phyloP scores from a whole-genome alignment of 1,139 yeast species.

The Yamadazyma spencermartinsiae region DNA sequence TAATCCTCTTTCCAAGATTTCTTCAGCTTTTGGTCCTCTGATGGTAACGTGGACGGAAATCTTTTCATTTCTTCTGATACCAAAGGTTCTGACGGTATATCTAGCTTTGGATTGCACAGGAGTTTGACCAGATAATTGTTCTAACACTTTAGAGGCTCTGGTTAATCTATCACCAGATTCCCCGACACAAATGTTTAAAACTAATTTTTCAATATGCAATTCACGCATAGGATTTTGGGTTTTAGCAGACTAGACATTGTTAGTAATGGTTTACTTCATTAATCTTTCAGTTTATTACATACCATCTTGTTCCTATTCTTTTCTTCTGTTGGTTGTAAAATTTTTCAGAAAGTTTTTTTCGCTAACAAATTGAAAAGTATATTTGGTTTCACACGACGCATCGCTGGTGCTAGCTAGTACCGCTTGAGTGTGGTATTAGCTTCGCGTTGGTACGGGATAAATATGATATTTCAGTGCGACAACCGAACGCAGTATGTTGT shows the following conservation, averaged over 20 bases:
- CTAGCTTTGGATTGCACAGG: slow-evolving; percentile 99
- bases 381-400: too few species aligned
- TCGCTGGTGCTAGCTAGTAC: too few species aligned
- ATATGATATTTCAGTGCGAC: too few species aligned
- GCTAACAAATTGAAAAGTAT: neutral
- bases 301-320: slow-evolving; percentile 21
- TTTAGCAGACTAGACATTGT: slow-evolving; percentile 26
- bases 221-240: slow-evolving; percentile 86
- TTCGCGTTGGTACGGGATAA: too few species aligned
- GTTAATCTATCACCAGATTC: slow-evolving; percentile 99
- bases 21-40: slow-evolving; percentile 99
- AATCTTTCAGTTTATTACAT: slow-evolving; percentile 14
- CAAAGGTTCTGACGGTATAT: slow-evolving; percentile 99
- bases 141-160: slow-evolving; percentile 99
- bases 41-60: slow-evolving; percentile 98
- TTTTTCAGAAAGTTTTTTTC: slow-evolving; percentile 9
- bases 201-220: slow-evolving; percentile 98
- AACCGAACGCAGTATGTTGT: too few species aligned
- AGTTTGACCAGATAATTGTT: slow-evolving; percentile 99
- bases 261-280: slow-evolving; percentile 11
- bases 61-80: slow-evolving; percentile 99
- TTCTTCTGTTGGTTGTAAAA: slow-evolving; percentile 6
- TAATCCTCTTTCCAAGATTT: slow-evolving; percentile 99
- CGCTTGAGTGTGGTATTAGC: too few species aligned
- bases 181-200: slow-evolving; percentile 99